Evolutionary conservation across 768 basidiomycete species (phyloP).

Genomic region (Trametes villosa): DNA sequence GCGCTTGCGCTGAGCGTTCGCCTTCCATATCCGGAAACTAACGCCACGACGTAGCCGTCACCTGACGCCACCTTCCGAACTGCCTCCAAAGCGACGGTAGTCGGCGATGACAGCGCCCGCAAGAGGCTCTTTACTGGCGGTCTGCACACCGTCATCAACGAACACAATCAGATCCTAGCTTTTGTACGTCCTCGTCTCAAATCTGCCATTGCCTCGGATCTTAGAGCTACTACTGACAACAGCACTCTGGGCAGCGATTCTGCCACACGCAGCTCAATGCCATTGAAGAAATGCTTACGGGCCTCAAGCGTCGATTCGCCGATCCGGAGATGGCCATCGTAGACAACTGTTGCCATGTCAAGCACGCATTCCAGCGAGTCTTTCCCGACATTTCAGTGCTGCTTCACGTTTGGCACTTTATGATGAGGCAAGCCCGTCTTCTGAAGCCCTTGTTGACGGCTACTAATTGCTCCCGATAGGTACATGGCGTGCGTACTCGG

Average conservation of each 20-base stretch:
- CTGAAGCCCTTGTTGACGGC: too few relatives aligned
- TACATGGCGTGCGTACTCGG: not conserved
- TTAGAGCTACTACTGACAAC: too few relatives aligned
- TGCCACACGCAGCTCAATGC: constrained; percentile 22
- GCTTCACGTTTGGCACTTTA: constrained; percentile 30
- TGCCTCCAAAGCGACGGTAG: not conserved
- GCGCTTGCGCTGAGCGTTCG: too few relatives aligned
- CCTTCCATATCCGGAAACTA: too few relatives aligned
- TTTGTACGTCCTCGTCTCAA: not conserved
- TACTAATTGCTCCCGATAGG: not conserved
- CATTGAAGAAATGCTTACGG: constrained; percentile 19
- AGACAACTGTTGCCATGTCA: constrained; percentile 31
- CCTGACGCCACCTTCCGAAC: not conserved
- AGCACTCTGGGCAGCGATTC: constrained; percentile 18
- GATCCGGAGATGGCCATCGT: constrained; percentile 23
- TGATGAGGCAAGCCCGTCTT: constrained; percentile 17
- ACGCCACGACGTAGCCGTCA: constrained; percentile 21
- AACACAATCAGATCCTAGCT: not conserved
- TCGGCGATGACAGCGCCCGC: not conserved
- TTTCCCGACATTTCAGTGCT: constrained; percentile 6
- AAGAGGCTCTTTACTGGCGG: not conserved
- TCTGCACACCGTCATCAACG: constrained; percentile 18
- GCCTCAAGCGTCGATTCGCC: constrained; percentile 12
- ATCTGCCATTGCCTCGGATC: too few relatives aligned
- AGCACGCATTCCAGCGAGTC: constrained; percentile 1